Percentiles rank a stretch among this genome's conserved stretches.
Evolutionary conservation across 805 yeast species (phyloP).

Genomic region (Torulaspora quercuum): DNA sequence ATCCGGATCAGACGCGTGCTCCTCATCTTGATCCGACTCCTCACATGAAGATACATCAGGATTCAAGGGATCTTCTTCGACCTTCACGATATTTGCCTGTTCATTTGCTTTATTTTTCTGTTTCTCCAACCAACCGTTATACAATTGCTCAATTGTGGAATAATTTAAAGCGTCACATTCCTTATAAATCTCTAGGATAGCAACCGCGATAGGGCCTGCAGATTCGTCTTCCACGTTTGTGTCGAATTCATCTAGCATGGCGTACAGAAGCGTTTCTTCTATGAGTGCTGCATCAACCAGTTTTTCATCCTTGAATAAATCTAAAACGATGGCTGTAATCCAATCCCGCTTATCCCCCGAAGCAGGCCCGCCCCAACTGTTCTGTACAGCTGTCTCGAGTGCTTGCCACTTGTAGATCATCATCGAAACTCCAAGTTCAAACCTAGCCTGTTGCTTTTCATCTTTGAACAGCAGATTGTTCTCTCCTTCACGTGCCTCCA

Average conservation of each 20-base stretch:
- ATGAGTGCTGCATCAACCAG: slow-evolving; percentile 73
- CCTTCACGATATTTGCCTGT: slow-evolving; percentile 28
- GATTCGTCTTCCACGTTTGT: slow-evolving; percentile 85
- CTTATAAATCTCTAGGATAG: slow-evolving; percentile 61
- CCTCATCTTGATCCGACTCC: slow-evolving; percentile 44
- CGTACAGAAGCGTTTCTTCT: slow-evolving; percentile 80
- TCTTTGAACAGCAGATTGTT: slow-evolving; percentile 45
- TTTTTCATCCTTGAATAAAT: slow-evolving; percentile 59
- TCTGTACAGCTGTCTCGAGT: slow-evolving; percentile 81
- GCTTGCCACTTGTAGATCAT: slow-evolving; percentile 89
- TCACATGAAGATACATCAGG: slow-evolving; percentile 54
- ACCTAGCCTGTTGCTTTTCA: slow-evolving; percentile 72
- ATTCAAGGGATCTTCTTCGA: slow-evolving; percentile 60
- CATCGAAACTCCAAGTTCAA: slow-evolving; percentile 92
- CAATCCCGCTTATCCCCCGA: slow-evolving; percentile 92
- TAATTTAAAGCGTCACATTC: slow-evolving; percentile 57
- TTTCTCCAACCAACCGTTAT: slow-evolving; percentile 54
- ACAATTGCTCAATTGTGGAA: slow-evolving; percentile 54
- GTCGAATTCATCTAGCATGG: slow-evolving; percentile 95
- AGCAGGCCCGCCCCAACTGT: slow-evolving; percentile 94
- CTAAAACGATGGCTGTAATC: slow-evolving; percentile 80
- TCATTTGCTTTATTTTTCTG: slow-evolving; percentile 39
- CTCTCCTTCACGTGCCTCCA: slow-evolving; percentile 48
- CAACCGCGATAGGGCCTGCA: slow-evolving; percentile 67
- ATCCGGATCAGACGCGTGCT: slow-evolving; percentile 41